Base-by-base conservation (phyloP, 371 early-diverging fungal genomes). In the Mycotypha africana region DNA sequence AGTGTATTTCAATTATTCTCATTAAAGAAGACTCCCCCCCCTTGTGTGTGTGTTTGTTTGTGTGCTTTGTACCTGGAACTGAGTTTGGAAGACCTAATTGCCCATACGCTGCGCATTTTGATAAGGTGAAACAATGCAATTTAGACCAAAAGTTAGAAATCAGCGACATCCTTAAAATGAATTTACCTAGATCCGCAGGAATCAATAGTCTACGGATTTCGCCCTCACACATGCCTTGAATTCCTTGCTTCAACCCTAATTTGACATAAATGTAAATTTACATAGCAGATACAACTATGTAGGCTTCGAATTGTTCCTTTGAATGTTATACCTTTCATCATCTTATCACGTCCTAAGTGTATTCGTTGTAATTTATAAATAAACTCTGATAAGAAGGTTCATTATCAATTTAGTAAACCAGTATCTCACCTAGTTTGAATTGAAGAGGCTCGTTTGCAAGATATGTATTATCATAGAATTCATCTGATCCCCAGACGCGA, bases 161-260 rank as follows among this genome's bases (percentile, higher is more conserved):
- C n/a, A n/a, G n/a, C n/a, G n/a, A n/a, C n/a, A n/a, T n/a, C n/a
- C n/a, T n/a, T n/a, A n/a, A n/a, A n/a, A n/a, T n/a, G n/a, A n/a
- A n/a, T 3, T 28, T 56, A 56, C 57, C 57, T 16, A 82, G 66
- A 28, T 66, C 51, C 8, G 81, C 55, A 19, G 87, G 85, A 28
- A 86, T 81, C 23, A 70, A 53, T n/a, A 88, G 53, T 38, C 73
- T 70, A 17, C 86, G 60, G 42, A 81, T 72, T 57, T 84, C 84
- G 38, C 84, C 86, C 14, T 72, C 58, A 39, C 82, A 81, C 88
- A 88, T 88, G 49, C 71, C 85, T 26, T 78, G 45, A 17, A 88
- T 57, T n/a, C 86, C 88, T 32, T 80, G 57, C 32, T 86, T 82
- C 65, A 83, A 70, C 17, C 87, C 85, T 65, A 30, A n/a, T n/a